Conservation (phyloP, 2,329 filamentous ascomycete genomes). For the Ceratocystis eucalypticola region DNA sequence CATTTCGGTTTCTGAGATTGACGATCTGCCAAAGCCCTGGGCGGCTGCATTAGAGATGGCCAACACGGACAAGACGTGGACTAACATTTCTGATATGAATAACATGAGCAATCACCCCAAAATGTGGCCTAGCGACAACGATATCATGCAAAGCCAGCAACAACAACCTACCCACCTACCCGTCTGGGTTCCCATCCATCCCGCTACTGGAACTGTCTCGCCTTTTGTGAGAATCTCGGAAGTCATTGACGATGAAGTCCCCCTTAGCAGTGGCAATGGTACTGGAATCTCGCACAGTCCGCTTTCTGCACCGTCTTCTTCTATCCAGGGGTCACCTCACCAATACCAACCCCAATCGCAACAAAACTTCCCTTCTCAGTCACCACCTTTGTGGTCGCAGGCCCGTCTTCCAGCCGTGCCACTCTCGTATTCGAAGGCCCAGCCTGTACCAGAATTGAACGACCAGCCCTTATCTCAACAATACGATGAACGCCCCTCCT, state of each 20-base stretch:
- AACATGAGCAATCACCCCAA: background rate
- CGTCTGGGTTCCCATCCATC: constrained; percentile 17
- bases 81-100: background rate
- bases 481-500: constrained; percentile 16
- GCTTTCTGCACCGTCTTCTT: constrained; percentile 12
- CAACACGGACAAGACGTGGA: background rate
- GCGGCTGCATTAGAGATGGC: background rate
- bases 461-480: constrained; percentile 14
- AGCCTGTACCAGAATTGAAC: background rate
- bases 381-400: constrained; percentile 16
- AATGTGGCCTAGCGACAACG: constrained; percentile 9
- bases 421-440: constrained; percentile 8
- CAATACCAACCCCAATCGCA: constrained; percentile 15
- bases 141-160: background rate
- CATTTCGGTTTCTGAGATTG: constrained; percentile 4
- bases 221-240: constrained; percentile 18
- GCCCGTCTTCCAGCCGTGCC: constrained; percentile 12
- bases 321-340: constrained; percentile 16
- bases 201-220: constrained; percentile 10
- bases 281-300: constrained; percentile 10
- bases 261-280: background rate
- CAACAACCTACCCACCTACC: constrained; percentile 14
- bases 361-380: constrained; percentile 6
- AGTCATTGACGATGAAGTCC: constrained; percentile 14
- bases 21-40: background rate